phyloP scores from a whole-genome alignment of 352 stramenopile species.

The Phytophthora ramorum region DNA sequence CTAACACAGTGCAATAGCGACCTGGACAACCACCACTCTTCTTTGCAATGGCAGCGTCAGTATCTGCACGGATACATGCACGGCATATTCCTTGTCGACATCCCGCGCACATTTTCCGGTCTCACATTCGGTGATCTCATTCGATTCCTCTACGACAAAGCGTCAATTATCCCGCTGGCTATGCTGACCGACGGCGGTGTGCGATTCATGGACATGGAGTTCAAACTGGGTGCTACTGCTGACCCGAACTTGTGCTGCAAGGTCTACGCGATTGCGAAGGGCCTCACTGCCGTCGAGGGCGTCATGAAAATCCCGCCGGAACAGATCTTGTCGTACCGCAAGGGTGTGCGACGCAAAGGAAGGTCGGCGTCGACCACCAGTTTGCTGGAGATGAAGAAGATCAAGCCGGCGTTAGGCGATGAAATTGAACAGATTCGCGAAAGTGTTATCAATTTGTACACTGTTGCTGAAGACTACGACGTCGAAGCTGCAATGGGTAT shows the following conservation, averaged over 20 bases:
- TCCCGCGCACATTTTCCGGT: constrained; percentile 79
- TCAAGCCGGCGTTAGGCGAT: constrained; percentile 62
- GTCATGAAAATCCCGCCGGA: constrained; percentile 72
- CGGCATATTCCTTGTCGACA: constrained; percentile 78
- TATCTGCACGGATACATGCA: constrained; percentile 80
- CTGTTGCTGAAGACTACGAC: constrained; percentile 38
- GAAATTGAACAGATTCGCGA: constrained; percentile 69
- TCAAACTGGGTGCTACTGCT: constrained; percentile 75
- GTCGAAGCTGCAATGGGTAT: constrained; percentile 33
- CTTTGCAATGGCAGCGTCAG: constrained; percentile 67
- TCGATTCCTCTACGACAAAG: constrained; percentile 82
- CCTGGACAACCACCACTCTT: constrained; percentile 56
- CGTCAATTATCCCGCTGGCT: constrained; percentile 65
- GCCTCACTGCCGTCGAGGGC: constrained; percentile 56
- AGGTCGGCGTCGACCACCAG: constrained; percentile 45
- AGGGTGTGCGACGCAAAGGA: constrained; percentile 69
- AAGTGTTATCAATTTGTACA: constrained; percentile 65
- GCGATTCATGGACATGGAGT: constrained; percentile 78
- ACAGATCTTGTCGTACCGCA: constrained; percentile 79
- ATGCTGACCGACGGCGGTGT: constrained; percentile 74
- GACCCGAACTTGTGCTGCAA: constrained; percentile 86
- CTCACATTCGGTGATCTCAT: constrained; percentile 84
- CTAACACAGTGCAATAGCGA: constrained; percentile 62
- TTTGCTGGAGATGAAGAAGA: constrained; percentile 50
- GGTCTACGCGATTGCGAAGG: constrained; percentile 76